A percentile compares a stretch with the other conserved stretches of the same genome.
Conservation (phyloP, 2,329 filamentous ascomycete genomes). For the Aspergillus japonicus region DNA sequence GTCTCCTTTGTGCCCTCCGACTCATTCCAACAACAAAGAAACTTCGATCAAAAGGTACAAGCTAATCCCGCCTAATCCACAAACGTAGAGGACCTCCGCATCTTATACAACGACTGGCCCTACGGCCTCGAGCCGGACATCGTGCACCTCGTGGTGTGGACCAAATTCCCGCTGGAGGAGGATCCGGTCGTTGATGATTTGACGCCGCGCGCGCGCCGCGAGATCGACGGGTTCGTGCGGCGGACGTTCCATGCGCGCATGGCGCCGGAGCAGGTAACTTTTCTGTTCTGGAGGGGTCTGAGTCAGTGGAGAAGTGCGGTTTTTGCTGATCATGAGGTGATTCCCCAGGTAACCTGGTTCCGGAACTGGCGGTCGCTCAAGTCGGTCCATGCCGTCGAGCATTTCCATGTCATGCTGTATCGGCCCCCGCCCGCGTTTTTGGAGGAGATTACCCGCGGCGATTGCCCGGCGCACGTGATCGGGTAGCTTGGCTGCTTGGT, state of each 20-base stretch:
- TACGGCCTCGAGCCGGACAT: constrained; percentile 79
- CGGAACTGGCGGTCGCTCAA: constrained; percentile 88
- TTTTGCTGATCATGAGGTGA: too few species aligned
- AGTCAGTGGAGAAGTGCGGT: too few species aligned
- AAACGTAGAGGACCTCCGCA: constrained; percentile 62
- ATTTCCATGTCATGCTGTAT: constrained; percentile 92
- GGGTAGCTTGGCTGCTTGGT: neutral
- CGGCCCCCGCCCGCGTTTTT: constrained; percentile 71
- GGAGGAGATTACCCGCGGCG: constrained; percentile 67
- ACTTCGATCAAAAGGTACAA: neutral
- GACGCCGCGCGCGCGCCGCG: constrained; percentile 59
- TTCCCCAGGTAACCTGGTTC: constrained; percentile 70
- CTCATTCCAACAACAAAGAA: too few species aligned
- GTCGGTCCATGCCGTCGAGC: constrained; percentile 82
- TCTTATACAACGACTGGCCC: constrained; percentile 90
- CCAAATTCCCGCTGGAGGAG: constrained; percentile 77
- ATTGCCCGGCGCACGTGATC: constrained; percentile 53
- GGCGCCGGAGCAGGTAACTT: constrained; percentile 43
- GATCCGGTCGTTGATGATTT: constrained; percentile 66
- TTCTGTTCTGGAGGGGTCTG: neutral
- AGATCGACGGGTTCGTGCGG: constrained; percentile 70
- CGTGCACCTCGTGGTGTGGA: constrained; percentile 88
- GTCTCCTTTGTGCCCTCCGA: neutral
- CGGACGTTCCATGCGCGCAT: constrained; percentile 59
- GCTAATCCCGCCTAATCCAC: neutral